Percentiles rank a stretch among this genome's conserved stretches.
These are phyloP conservation scores for Phlyctochytrium planicorne DNA, from an alignment of 192 early-diverging fungal species.

Conservation along the genomic window DNA sequence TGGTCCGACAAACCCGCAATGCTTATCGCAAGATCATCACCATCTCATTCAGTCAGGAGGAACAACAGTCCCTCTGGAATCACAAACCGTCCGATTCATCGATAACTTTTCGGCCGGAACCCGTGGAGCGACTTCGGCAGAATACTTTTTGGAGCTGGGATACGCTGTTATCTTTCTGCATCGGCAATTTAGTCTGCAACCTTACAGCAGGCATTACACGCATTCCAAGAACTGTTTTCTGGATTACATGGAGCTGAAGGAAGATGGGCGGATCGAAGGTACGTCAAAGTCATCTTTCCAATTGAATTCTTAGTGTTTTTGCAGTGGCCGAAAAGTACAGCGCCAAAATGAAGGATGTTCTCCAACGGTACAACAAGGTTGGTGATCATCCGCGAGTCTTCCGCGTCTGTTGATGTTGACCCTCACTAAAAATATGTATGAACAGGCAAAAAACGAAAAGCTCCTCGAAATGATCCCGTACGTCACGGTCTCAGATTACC, in stretches of 20 bases:
- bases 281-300: too few species aligned
- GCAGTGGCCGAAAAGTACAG: slow-evolving; percentile 69
- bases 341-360: slow-evolving; percentile 61
- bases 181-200: slow-evolving; percentile 89
- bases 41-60: slow-evolving; percentile 65
- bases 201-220: slow-evolving; percentile 88
- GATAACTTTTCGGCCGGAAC: slow-evolving; percentile 98
- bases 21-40: background rate
- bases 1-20: background rate
- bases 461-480: slow-evolving; percentile 82
- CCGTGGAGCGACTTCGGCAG: slow-evolving; percentile 93
- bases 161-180: slow-evolving; percentile 97
- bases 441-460: slow-evolving; percentile 55
- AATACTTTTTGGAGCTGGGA: slow-evolving; percentile 79
- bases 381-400: too few species aligned
- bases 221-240: slow-evolving; percentile 75
- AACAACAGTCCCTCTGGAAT: slow-evolving; percentile 93
- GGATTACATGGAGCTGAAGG: slow-evolving; percentile 72
- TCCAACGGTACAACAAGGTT: slow-evolving; percentile 67
- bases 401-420: background rate
- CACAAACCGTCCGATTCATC: slow-evolving; percentile 96
- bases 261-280: slow-evolving; percentile 48
- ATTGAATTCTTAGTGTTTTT: slow-evolving; percentile 1
- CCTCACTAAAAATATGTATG: too few species aligned
- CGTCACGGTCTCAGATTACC: slow-evolving; percentile 88